Conservation (phyloP, 2,329 filamentous ascomycete genomes). For the Diplodia mutila region DNA sequence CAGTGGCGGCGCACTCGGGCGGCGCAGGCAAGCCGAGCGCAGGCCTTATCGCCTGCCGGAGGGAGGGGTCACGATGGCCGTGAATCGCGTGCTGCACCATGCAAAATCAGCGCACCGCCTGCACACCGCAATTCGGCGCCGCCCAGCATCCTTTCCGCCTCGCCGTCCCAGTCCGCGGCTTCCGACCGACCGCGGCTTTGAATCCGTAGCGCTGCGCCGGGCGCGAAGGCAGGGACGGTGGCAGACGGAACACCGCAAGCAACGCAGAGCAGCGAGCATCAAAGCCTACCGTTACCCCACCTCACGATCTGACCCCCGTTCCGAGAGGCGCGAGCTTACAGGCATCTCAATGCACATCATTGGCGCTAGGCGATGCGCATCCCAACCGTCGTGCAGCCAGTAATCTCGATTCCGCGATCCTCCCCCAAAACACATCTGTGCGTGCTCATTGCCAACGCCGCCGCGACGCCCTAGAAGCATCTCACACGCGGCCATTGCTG, state of each 20-base stretch:
- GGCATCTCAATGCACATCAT: conserved; percentile 21
- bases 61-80: background rate
- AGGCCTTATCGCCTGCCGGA: conserved; percentile 11
- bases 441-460: background rate
- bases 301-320: conserved; percentile 9
- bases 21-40: background rate
- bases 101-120: conserved; percentile 18
- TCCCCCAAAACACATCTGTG: background rate
- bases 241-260: background rate
- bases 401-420: conserved; percentile 17
- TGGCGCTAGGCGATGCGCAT: conserved; percentile 9
- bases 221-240: background rate
- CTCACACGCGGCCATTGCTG: conserved; percentile 1
- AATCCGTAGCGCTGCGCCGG: conserved; percentile 2
- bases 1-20: background rate
- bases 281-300: conserved; percentile 6
- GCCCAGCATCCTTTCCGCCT: background rate
- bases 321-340: conserved; percentile 12
- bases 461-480: background rate
- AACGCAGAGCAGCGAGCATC: background rate
- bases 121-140: conserved; percentile 17
- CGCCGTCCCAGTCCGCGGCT: background rate
- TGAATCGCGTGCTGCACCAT: conserved; percentile 20
- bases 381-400: conserved; percentile 17
- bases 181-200: background rate